Evolutionary conservation across 1,284 basidiomycete species (phyloP).

Genomic region (Ceratobasidium sp.): DNA sequence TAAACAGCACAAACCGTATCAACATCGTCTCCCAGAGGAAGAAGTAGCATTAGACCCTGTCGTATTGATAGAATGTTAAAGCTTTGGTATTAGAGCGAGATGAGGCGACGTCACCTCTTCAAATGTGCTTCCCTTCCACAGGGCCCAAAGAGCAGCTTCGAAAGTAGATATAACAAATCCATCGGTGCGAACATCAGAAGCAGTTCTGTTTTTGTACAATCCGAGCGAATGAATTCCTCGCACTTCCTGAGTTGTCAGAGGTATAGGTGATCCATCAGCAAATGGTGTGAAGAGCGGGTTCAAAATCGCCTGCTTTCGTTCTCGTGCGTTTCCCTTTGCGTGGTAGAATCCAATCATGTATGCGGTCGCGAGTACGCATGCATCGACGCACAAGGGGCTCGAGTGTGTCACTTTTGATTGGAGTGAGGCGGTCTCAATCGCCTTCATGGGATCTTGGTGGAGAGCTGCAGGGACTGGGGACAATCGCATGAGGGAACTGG

Average conservation of each 20-base stretch:
- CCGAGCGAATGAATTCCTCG: background rate
- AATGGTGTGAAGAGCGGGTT: constrained; percentile 35
- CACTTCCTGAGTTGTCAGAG: background rate
- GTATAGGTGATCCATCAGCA: constrained; percentile 29
- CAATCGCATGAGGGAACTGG: constrained; percentile 40
- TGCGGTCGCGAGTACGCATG: constrained; percentile 37
- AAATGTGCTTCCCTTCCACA: constrained; percentile 38
- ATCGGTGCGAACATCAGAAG: constrained; percentile 32
- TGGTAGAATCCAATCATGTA: constrained; percentile 41
- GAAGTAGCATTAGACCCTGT: constrained; percentile 39
- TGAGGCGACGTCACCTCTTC: constrained; percentile 38
- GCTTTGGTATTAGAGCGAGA: background rate
- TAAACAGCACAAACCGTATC: constrained; percentile 42
- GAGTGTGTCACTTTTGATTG: constrained; percentile 40
- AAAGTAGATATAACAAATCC: constrained; percentile 42
- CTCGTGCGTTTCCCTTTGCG: constrained; percentile 28
- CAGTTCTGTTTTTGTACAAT: constrained; percentile 34
- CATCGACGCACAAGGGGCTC: constrained; percentile 35
- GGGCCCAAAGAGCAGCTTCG: constrained; percentile 41
- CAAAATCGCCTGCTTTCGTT: constrained; percentile 38
- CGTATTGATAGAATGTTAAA: background rate
- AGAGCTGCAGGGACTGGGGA: constrained; percentile 39
- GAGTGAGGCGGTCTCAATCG: constrained; percentile 27
- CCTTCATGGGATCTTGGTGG: constrained; percentile 18
- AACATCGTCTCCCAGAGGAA: constrained; percentile 41